These are phyloP conservation scores for Aspergillus panamensis DNA, from an alignment of 495 filamentous ascomycete species.

Conservation along the genomic window DNA sequence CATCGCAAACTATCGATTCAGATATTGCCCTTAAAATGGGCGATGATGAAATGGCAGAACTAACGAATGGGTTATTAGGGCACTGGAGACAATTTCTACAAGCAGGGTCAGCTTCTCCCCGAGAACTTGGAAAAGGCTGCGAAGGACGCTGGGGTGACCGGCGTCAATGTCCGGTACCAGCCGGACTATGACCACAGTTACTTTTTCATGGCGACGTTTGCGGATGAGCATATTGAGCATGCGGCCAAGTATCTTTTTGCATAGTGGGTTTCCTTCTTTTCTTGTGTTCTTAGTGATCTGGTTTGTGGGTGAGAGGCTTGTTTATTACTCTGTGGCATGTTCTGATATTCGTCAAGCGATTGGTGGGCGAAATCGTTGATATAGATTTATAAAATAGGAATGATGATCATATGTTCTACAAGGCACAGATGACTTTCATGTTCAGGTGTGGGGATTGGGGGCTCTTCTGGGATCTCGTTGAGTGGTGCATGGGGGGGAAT, in stretches of 20 bases:
- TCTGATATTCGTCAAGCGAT: constrained; percentile 20
- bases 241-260: constrained; percentile 76
- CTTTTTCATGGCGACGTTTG: constrained; percentile 86
- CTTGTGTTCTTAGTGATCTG: constrained; percentile 1
- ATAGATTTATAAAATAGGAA: constrained; percentile 5
- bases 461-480: too few species aligned
- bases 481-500: too few species aligned
- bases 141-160: constrained; percentile 62
- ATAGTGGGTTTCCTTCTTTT: constrained; percentile 44
- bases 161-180: constrained; percentile 76
- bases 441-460: too few species aligned
- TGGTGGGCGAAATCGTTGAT: constrained; percentile 12
- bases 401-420: neutral
- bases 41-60: neutral
- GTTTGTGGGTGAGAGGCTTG: neutral
- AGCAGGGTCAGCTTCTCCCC: constrained; percentile 84
- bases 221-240: constrained; percentile 85
- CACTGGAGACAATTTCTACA: constrained; percentile 92
- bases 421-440: too few species aligned
- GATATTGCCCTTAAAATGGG: neutral
- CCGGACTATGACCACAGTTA: constrained; percentile 95
- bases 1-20: neutral
- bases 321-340: constrained; percentile 2
- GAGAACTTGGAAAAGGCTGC: constrained; percentile 88
- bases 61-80: constrained; percentile 48